phyloP scores from a whole-genome alignment of 2,329 filamentous ascomycete genomes.

The Xylaria sp. region DNA sequence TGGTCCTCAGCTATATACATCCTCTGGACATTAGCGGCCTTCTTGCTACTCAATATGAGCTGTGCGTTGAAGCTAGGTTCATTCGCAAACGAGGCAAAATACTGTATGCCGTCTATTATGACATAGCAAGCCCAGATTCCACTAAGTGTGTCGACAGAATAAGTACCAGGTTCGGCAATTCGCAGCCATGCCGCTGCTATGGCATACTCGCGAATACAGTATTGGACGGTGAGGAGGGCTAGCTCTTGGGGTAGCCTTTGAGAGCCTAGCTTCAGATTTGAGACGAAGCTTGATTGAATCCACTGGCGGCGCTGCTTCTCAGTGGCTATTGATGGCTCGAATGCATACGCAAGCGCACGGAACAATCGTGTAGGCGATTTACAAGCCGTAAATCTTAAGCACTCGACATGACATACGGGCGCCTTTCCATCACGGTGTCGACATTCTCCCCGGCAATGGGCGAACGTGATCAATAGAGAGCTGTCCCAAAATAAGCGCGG shows the following conservation, averaged over 20 bases:
- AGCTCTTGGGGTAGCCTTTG: not conserved
- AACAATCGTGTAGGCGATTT: not conserved
- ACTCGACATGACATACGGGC: not conserved
- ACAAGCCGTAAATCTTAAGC: not conserved
- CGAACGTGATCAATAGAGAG: not conserved
- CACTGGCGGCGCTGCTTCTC: not conserved
- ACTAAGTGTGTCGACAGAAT: not conserved
- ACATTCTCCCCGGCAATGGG: no score
- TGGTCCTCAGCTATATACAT: conserved; percentile 4
- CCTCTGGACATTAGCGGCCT: not conserved
- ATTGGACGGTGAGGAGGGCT: not conserved
- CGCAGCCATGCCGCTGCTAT: not conserved
- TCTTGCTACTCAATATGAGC: not conserved
- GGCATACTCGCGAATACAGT: not conserved
- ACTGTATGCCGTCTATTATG: not conserved
- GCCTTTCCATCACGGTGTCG: not conserved
- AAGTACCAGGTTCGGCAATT: not conserved
- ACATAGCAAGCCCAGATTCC: conserved; percentile 2
- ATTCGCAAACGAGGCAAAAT: not conserved
- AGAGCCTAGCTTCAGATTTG: not conserved
- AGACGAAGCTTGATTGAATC: not conserved
- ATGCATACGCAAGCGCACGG: not conserved
- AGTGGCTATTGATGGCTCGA: not conserved
- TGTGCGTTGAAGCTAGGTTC: not conserved
- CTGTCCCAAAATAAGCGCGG: not conserved